phyloP scores from a whole-genome alignment of 148 eudicot species.

The Silene latifolia region DNA sequence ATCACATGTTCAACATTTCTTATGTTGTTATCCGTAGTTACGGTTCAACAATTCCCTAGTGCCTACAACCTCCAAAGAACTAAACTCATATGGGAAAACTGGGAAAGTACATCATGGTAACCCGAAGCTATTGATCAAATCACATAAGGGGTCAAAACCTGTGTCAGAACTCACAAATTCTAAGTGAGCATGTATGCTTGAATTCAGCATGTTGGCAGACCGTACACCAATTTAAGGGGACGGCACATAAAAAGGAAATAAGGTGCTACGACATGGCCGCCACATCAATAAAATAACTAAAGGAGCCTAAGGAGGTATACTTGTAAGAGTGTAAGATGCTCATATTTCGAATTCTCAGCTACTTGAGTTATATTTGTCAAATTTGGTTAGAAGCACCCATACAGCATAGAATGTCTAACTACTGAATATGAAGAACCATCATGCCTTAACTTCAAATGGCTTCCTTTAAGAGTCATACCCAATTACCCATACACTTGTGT shows the following conservation, averaged over 20 bases:
- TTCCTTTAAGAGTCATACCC: too few relatives aligned
- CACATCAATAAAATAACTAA: not conserved
- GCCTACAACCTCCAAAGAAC: not conserved
- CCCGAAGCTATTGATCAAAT: not conserved
- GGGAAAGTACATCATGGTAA: not conserved
- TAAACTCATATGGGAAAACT: not conserved
- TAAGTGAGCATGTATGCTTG: not conserved
- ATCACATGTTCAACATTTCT: too few relatives aligned
- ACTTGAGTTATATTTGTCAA: not conserved
- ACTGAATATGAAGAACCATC: not conserved
- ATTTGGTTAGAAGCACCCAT: not conserved
- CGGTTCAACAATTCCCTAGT: not conserved
- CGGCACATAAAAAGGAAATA: not conserved
- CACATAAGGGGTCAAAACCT: not conserved
- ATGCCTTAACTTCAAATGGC: not conserved
- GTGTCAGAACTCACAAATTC: not conserved
- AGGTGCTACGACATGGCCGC: not conserved
- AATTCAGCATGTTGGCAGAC: not conserved
- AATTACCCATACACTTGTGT: too few relatives aligned
- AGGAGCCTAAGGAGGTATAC: too few relatives aligned
- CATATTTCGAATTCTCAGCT: not conserved
- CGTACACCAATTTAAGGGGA: not conserved
- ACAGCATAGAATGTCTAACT: not conserved
- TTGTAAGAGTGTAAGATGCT: not conserved
- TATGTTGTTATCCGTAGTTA: not conserved